phyloP scores from a whole-genome alignment of 768 basidiomycete species.

The Agaricus sinodeliciosus region DNA sequence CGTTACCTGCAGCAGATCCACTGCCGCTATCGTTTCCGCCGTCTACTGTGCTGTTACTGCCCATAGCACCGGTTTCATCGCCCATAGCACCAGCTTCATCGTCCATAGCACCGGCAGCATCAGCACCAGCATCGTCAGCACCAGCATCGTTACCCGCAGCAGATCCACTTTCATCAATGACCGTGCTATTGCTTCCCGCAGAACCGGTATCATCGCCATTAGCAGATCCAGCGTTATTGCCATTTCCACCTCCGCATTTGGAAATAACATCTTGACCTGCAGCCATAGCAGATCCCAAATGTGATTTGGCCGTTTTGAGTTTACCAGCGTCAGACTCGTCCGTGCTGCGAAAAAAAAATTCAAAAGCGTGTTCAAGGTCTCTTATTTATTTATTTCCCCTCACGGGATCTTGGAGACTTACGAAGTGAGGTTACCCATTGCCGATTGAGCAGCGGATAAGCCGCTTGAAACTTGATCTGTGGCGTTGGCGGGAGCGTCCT shows the following conservation, averaged over 20 bases:
- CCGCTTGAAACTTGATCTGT: constrained; percentile 19
- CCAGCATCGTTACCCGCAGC: neutral
- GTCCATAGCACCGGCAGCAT: neutral
- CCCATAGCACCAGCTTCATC: no score
- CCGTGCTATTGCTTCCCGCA: neutral
- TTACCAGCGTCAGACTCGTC: constrained; percentile 15
- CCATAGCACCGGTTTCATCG: no score
- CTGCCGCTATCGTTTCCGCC: no score
- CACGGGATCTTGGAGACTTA: constrained; percentile 6
- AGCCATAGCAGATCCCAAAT: constrained; percentile 16
- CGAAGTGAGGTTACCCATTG: constrained; percentile 20
- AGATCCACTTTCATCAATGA: neutral
- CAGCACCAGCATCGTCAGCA: neutral
- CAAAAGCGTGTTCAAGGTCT: neutral
- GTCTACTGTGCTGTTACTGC: no score
- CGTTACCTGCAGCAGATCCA: no score
- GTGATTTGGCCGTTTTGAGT: constrained; percentile 13
- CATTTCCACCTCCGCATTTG: constrained; percentile 13
- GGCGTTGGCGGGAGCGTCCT: constrained; percentile 16
- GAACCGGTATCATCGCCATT: neutral
- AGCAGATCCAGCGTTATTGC: neutral
- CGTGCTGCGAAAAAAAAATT: constrained; percentile 14
- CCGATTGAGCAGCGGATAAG: constrained; percentile 14
- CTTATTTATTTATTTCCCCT: neutral
- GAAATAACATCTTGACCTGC: constrained; percentile 19